Percentiles rank a stretch among this genome's conserved stretches.
phyloP scores from a whole-genome alignment of 2,329 filamentous ascomycete genomes.

The Aureobasidium sp. region DNA sequence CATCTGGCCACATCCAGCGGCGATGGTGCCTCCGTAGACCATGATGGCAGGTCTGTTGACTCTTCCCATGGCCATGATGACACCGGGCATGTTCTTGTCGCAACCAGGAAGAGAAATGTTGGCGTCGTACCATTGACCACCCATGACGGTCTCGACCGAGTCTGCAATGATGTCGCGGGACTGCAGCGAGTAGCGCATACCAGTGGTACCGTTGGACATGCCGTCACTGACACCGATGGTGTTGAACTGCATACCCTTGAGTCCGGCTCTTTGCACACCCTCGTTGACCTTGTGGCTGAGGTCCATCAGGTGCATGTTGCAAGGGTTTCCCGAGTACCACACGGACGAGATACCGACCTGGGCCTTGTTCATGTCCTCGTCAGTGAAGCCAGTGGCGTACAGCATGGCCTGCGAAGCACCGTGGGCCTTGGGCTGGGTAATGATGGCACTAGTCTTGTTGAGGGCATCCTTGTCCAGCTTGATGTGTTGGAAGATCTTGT shows the following conservation, averaged over 20 bases:
- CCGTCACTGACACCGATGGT: slow-evolving; percentile 96
- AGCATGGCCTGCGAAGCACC: slow-evolving; percentile 98
- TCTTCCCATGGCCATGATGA: slow-evolving; percentile 74
- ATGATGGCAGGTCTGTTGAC: slow-evolving; percentile 92
- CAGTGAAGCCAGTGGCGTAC: slow-evolving; percentile 83
- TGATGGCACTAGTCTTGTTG: slow-evolving; percentile 75
- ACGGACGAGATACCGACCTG: slow-evolving; percentile 97
- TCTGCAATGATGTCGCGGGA: slow-evolving; percentile 95
- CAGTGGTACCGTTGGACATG: slow-evolving; percentile 96
- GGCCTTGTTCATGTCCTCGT: slow-evolving; percentile 87
- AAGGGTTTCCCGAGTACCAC: slow-evolving; percentile 97
- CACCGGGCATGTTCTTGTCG: slow-evolving; percentile 96
- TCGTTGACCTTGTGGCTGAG: slow-evolving; percentile 72
- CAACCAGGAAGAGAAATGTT: slow-evolving; percentile 96
- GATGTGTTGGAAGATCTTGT: slow-evolving; percentile 15
- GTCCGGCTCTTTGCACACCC: slow-evolving; percentile 62
- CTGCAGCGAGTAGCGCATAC: slow-evolving; percentile 80
- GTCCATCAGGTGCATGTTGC: slow-evolving; percentile 97
- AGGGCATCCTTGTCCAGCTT: slow-evolving; percentile 36
- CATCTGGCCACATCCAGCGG: slow-evolving; percentile 73
- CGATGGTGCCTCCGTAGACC: slow-evolving; percentile 95
- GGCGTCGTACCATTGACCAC: slow-evolving; percentile 96
- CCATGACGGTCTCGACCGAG: slow-evolving; percentile 98
- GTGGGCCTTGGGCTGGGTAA: slow-evolving; percentile 97
- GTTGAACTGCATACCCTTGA: slow-evolving; percentile 97